Conservation (phyloP, 2,329 filamentous ascomycete species). For the Talaromyces sp. region DNA sequence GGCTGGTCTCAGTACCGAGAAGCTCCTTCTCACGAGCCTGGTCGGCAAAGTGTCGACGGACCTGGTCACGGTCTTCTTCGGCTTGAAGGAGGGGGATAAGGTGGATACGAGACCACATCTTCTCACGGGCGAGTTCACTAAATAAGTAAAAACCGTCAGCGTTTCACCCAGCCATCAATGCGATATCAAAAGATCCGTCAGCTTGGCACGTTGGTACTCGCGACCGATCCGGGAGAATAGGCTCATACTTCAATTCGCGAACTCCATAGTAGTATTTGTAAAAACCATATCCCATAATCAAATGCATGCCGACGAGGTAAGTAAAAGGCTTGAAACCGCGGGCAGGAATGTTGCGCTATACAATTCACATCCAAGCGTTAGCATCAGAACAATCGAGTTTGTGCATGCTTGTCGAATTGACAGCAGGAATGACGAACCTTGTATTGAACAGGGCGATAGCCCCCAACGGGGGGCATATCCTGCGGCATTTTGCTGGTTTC, state of each 20-base stretch:
- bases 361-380: slow-evolving; percentile 13
- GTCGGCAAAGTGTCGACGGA: slow-evolving; percentile 81
- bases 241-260: slow-evolving; percentile 81
- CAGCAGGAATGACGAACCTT: slow-evolving; percentile 61
- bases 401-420: not conserved
- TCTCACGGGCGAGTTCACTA: slow-evolving; percentile 92
- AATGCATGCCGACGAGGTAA: slow-evolving; percentile 73
- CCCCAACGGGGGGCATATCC: slow-evolving; percentile 93
- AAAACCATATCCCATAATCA: slow-evolving; percentile 85
- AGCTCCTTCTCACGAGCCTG: slow-evolving; percentile 88
- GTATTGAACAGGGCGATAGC: slow-evolving; percentile 96
- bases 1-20: slow-evolving; percentile 75
- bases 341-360: slow-evolving; percentile 83
- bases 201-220: not conserved
- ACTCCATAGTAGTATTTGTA: slow-evolving; percentile 80
- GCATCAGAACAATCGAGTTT: not conserved
- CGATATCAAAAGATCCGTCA: not conserved
- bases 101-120: slow-evolving; percentile 97
- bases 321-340: slow-evolving; percentile 82
- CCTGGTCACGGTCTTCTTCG: slow-evolving; percentile 93
- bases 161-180: not conserved
- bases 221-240: not conserved
- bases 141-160: not conserved
- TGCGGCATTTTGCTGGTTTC: slow-evolving; percentile 70
- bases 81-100: slow-evolving; percentile 91